Evolutionary conservation across 2,329 filamentous ascomycete genomes (phyloP).

Genomic region (Penicillium sp.): DNA sequence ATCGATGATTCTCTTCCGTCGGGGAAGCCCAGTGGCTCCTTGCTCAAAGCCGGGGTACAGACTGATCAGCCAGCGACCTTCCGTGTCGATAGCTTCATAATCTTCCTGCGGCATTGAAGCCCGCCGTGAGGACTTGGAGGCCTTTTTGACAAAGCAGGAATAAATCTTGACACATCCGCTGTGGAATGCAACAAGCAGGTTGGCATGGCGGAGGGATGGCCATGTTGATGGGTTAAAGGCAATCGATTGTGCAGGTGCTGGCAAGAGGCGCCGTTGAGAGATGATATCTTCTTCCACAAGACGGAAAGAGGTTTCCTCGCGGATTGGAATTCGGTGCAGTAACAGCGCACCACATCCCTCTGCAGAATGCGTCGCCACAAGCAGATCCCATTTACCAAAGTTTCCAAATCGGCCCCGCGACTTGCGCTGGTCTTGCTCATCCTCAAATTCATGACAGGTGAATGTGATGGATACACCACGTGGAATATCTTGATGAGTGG

Average conservation of each 20-base stretch:
- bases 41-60: slow-evolving; percentile 42
- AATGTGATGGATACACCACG: slow-evolving; percentile 53
- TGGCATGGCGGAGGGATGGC: slow-evolving; percentile 52
- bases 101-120: slow-evolving; percentile 30
- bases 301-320: slow-evolving; percentile 23
- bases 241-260: slow-evolving; percentile 50
- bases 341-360: slow-evolving; percentile 46
- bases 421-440: slow-evolving; percentile 27
- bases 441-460: slow-evolving; percentile 40
- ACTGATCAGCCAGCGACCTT: slow-evolving; percentile 44
- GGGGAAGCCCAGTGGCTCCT: slow-evolving; percentile 24
- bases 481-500: slow-evolving; percentile 51
- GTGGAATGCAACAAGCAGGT: slow-evolving; percentile 54
- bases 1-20: slow-evolving; percentile 44
- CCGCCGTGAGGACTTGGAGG: slow-evolving; percentile 24
- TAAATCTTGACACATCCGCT: slow-evolving; percentile 58
- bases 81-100: slow-evolving; percentile 29
- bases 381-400: slow-evolving; percentile 39
- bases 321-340: slow-evolving; percentile 42
- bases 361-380: slow-evolving; percentile 47
- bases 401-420: slow-evolving; percentile 28
- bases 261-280: slow-evolving; percentile 48
- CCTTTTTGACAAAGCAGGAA: slow-evolving; percentile 45
- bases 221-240: slow-evolving; percentile 54
- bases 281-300: slow-evolving; percentile 37